These are phyloP conservation scores for Cairneyella variabilis DNA, from an alignment of 495 filamentous ascomycete species.

Conservation along the genomic window DNA sequence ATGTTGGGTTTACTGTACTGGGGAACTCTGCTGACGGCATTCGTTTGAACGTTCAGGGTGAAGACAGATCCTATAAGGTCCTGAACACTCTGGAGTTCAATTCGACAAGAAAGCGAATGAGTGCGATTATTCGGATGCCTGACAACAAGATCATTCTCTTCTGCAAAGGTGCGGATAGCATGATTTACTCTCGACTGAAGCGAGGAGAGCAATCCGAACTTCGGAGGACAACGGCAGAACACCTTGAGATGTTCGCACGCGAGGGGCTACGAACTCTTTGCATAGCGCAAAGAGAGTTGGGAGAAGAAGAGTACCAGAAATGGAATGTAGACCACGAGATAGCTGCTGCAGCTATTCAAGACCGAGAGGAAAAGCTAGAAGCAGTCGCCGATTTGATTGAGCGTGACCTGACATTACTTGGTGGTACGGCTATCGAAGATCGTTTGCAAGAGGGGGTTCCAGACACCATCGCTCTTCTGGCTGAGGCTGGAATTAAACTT, in stretches of 20 bases:
- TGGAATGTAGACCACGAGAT: constrained; percentile 88
- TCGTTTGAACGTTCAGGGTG: constrained; percentile 79
- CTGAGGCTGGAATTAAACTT: constrained; percentile 95
- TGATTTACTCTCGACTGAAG: constrained; percentile 91
- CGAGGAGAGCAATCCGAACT: constrained; percentile 83
- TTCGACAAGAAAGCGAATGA: constrained; percentile 96
- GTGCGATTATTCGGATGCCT: constrained; percentile 94
- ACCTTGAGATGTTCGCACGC: constrained; percentile 92
- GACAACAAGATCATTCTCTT: constrained; percentile 88
- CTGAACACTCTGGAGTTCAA: constrained; percentile 98
- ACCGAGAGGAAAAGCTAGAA: constrained; percentile 93
- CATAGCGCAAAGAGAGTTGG: constrained; percentile 80
- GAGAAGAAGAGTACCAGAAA: constrained; percentile 78
- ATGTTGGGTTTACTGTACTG: constrained; percentile 94
- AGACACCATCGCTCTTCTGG: constrained; percentile 90
- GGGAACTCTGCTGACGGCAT: constrained; percentile 76
- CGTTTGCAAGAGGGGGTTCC: constrained; percentile 96
- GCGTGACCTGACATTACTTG: constrained; percentile 81
- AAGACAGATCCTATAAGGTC: constrained; percentile 78
- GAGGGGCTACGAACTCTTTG: constrained; percentile 95
- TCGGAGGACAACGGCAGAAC: constrained; percentile 78
- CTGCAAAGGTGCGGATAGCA: constrained; percentile 96
- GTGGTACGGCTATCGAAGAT: constrained; percentile 98
- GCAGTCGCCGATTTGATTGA: constrained; percentile 87
- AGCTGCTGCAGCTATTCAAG: constrained; percentile 76